Evolutionary conservation across 148 eudicot species (phyloP).

Genomic region (Persicaria tinctoria): DNA sequence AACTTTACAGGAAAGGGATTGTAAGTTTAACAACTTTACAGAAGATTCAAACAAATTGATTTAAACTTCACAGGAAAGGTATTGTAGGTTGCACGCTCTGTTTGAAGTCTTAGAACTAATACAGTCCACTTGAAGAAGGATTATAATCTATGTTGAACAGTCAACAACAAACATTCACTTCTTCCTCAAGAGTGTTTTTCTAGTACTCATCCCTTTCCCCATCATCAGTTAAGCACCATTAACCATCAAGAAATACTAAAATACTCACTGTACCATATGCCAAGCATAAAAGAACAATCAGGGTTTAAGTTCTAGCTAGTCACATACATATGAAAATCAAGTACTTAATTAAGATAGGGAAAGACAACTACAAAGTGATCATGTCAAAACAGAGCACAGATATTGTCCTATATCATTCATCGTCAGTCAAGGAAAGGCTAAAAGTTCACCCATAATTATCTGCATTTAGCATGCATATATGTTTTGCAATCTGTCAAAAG

Average conservation of each 20-base stretch:
- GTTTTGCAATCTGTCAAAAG: background rate
- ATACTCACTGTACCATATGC: background rate
- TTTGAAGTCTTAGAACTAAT: background rate
- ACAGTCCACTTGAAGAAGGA: background rate
- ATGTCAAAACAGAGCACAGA: background rate
- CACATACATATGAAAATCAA: background rate
- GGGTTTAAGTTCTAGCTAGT: background rate
- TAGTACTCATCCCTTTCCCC: background rate
- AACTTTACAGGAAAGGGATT: background rate
- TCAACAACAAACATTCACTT: background rate
- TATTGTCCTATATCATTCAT: background rate
- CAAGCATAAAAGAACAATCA: too few species aligned
- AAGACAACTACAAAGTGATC: background rate
- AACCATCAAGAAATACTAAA: background rate
- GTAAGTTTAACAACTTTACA: background rate
- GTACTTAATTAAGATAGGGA: background rate
- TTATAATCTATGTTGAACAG: background rate
- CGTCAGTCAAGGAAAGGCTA: background rate
- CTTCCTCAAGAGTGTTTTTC: background rate
- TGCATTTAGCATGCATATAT: background rate
- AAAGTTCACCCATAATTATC: background rate
- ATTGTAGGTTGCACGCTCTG: background rate
- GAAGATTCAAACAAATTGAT: background rate
- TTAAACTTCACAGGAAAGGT: background rate
- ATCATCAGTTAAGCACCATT: background rate